A percentile compares a stretch with the other conserved stretches of the same genome.
These are phyloP conservation scores for Hypoxylon sp. DNA, from an alignment of 2,329 filamentous ascomycete species.

Conservation along the genomic window DNA sequence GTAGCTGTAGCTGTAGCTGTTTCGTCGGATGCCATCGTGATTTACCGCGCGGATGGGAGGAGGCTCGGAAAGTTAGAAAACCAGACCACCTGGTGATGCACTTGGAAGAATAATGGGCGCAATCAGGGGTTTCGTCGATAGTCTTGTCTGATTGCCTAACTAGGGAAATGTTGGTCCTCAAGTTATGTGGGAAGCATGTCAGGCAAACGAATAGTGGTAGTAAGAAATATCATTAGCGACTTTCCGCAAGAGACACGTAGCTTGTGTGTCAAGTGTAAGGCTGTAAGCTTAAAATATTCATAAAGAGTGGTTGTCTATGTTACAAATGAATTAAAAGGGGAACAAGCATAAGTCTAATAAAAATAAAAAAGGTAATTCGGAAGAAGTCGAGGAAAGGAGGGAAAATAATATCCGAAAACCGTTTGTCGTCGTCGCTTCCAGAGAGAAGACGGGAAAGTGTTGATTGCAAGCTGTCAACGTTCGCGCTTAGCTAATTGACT, in stretches of 20 bases:
- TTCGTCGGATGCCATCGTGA: slow-evolving; percentile 52
- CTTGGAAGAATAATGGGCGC: background rate
- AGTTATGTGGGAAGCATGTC: slow-evolving; percentile 34
- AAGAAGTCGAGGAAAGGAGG: slow-evolving; percentile 8
- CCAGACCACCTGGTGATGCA: background rate
- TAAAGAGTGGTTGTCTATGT: background rate
- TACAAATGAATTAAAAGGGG: slow-evolving; percentile 20
- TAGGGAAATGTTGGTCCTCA: slow-evolving; percentile 17
- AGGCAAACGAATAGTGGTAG: too few relatives aligned
- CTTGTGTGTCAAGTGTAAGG: slow-evolving; percentile 2
- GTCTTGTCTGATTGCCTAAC: slow-evolving; percentile 25
- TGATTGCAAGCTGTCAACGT: slow-evolving; percentile 37
- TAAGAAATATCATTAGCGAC: slow-evolving; percentile 18
- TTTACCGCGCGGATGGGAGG: slow-evolving; percentile 6
- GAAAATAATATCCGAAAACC: slow-evolving; percentile 12
- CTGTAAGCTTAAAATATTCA: slow-evolving; percentile 1
- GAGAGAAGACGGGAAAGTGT: too few relatives aligned
- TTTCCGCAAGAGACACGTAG: slow-evolving; percentile 31
- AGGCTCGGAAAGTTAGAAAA: slow-evolving; percentile 2
- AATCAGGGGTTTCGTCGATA: slow-evolving; percentile 2
- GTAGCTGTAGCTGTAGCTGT: slow-evolving; percentile 5
- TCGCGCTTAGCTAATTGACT: slow-evolving; percentile 24
- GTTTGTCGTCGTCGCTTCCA: slow-evolving; percentile 17
- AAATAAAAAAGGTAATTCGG: slow-evolving; percentile 5
- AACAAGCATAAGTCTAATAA: slow-evolving; percentile 6